A percentile compares a stretch with the other conserved stretches of the same genome.
Evolutionary conservation across 495 filamentous ascomycete genomes (phyloP).

Genomic region (Aspergillus steynii): DNA sequence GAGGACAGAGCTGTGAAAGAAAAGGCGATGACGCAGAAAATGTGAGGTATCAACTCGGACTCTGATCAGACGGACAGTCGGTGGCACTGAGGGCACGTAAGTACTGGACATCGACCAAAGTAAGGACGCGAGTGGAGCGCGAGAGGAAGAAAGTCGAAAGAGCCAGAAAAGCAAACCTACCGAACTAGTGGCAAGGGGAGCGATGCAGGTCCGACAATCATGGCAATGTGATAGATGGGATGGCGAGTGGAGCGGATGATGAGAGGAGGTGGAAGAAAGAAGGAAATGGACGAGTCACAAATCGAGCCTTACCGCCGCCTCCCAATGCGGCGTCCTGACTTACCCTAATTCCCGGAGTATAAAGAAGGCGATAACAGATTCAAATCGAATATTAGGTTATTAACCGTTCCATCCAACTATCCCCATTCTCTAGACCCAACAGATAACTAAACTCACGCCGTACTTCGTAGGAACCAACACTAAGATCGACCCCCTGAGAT

Average conservation of each 20-base stretch:
- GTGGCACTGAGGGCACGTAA: not conserved
- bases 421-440: not conserved
- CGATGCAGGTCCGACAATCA: not conserved
- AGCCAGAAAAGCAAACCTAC: not conserved
- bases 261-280: not conserved
- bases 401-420: not conserved
- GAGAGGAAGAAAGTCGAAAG: not conserved
- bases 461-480: not conserved
- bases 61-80: not conserved
- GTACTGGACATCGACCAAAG: not conserved
- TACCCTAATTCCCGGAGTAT: not conserved
- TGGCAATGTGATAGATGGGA: not conserved
- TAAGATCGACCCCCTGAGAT: too few relatives aligned
- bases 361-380: not conserved
- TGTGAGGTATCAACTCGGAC: constrained; percentile 1
- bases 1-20: not conserved
- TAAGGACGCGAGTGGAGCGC: not conserved
- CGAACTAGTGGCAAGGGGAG: not conserved
- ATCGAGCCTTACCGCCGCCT: not conserved
- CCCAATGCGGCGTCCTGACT: not conserved
- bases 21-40: not conserved
- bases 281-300: not conserved
- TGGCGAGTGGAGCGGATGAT: not conserved
- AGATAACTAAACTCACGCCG: not conserved
- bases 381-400: not conserved